phyloP scores from a whole-genome alignment of 495 filamentous ascomycete genomes.

The Margaritispora aquatica region DNA sequence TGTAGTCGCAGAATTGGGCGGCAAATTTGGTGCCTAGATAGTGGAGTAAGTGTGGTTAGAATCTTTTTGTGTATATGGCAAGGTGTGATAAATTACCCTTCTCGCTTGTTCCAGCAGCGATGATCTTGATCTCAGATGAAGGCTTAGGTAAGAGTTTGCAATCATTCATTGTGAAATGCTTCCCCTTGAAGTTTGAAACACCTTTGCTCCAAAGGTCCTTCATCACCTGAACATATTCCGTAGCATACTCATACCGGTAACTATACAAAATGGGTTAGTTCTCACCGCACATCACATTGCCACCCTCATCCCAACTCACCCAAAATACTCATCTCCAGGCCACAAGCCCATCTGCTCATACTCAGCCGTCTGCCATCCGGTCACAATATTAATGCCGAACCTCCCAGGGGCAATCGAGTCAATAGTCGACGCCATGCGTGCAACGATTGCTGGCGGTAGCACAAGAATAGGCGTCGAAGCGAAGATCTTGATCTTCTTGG shows the following conservation, averaged over 20 bases:
- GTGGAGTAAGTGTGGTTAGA: background rate
- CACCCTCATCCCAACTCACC: conserved; percentile 5
- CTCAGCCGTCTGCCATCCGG: conserved; percentile 28
- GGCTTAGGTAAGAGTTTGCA: conserved; percentile 26
- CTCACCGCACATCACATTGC: background rate
- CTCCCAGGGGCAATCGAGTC: conserved; percentile 26
- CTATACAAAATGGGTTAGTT: background rate
- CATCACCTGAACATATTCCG: conserved; percentile 29
- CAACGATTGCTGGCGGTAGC: conserved; percentile 22
- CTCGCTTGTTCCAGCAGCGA: conserved; percentile 23
- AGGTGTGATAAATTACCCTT: background rate
- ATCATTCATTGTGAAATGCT: conserved; percentile 29
- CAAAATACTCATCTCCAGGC: conserved; percentile 29
- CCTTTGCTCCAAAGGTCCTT: conserved; percentile 26
- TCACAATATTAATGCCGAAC: conserved; percentile 30
- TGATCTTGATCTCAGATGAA: conserved; percentile 19
- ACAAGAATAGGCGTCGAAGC: conserved; percentile 24
- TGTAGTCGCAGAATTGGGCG: conserved; percentile 25
- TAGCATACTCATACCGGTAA: conserved; percentile 26
- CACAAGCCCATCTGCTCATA: conserved; percentile 29
- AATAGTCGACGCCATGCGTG: conserved; percentile 27
- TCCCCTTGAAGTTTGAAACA: conserved; percentile 26
- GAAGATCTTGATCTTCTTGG: conserved; percentile 37
- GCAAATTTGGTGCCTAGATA: conserved; percentile 21
- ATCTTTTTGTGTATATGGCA: background rate